Percentiles rank a stretch among this genome's conserved stretches.
phyloP scores from a whole-genome alignment of 495 filamentous ascomycete genomes.

The Aspergillus heteromorphus region DNA sequence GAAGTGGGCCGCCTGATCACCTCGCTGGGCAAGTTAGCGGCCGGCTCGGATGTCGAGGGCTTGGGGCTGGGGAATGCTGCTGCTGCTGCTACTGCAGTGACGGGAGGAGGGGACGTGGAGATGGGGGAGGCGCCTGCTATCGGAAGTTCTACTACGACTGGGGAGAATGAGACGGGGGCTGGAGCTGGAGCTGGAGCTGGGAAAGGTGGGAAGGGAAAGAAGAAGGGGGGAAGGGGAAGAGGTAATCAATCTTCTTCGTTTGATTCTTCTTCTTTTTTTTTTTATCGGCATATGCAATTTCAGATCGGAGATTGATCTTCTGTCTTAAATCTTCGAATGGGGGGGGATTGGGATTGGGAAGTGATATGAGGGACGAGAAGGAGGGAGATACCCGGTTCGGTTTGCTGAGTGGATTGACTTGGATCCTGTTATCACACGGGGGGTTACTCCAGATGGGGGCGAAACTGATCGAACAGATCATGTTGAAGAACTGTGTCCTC shows the following conservation, averaged over 20 bases:
- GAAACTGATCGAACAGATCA: too few relatives aligned
- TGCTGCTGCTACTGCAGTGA: constrained; percentile 16
- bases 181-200: constrained; percentile 14
- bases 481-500: too few relatives aligned
- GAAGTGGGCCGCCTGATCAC: constrained; percentile 80
- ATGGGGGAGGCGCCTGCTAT: constrained; percentile 29
- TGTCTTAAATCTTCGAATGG: too few relatives aligned
- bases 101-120: constrained; percentile 29
- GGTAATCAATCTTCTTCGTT: constrained; percentile 11
- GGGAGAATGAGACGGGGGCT: constrained; percentile 10
- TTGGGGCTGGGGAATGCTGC: constrained; percentile 39
- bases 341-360: too few relatives aligned
- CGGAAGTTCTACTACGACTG: background rate
- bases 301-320: too few relatives aligned
- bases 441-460: too few relatives aligned
- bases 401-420: too few relatives aligned
- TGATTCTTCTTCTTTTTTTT: background rate
- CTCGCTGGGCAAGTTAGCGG: constrained; percentile 62
- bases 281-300: background rate
- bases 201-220: constrained; percentile 24
- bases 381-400: too few relatives aligned
- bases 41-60: constrained; percentile 54
- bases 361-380: too few relatives aligned
- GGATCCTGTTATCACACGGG: too few relatives aligned
- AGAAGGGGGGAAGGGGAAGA: constrained; percentile 30